These are phyloP conservation scores for Geotrichum klebahnii DNA, from an alignment of 1,139 yeast species.

Conservation along the genomic window DNA sequence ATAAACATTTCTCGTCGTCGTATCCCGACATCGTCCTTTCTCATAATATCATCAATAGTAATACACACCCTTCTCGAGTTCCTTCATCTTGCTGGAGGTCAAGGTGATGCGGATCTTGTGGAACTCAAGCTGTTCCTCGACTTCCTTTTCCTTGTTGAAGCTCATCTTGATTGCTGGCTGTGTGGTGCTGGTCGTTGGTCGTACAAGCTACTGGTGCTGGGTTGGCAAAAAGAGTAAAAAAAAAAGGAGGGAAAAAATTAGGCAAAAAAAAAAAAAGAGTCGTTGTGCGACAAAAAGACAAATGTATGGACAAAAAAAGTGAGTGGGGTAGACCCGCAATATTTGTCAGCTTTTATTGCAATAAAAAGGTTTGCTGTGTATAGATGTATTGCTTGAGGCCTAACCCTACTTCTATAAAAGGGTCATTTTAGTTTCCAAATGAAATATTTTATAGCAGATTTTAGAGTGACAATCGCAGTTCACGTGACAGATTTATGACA, in stretches of 20 bases:
- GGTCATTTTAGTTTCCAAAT: not conserved
- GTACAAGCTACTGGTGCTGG: constrained; percentile 18
- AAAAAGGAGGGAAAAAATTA: constrained; percentile 30
- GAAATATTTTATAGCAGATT: not conserved
- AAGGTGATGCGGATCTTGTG: constrained; percentile 99
- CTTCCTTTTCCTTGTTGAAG: constrained; percentile 61
- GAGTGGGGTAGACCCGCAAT: not conserved
- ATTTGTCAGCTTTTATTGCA: not conserved
- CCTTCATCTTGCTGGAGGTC: constrained; percentile 98
- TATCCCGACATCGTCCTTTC: not conserved
- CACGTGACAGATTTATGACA: too few relatives aligned
- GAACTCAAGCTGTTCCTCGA: constrained; percentile 73
- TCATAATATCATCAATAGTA: not conserved
- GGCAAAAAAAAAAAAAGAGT: constrained; percentile 24
- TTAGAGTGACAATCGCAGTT: not conserved
- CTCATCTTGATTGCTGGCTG: constrained; percentile 35
- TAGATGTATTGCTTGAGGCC: not conserved
- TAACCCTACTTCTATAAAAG: constrained; percentile 1
- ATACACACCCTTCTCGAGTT: constrained; percentile 72
- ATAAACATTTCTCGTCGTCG: not conserved
- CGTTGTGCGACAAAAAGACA: not conserved
- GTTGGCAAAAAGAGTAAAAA: constrained; percentile 18
- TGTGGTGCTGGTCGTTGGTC: too few relatives aligned
- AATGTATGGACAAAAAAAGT: constrained; percentile 28
- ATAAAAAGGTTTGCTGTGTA: constrained; percentile 1